Evolutionary conservation across 1,284 basidiomycete species (phyloP).

Genomic region (Cryptococcus sp.): DNA sequence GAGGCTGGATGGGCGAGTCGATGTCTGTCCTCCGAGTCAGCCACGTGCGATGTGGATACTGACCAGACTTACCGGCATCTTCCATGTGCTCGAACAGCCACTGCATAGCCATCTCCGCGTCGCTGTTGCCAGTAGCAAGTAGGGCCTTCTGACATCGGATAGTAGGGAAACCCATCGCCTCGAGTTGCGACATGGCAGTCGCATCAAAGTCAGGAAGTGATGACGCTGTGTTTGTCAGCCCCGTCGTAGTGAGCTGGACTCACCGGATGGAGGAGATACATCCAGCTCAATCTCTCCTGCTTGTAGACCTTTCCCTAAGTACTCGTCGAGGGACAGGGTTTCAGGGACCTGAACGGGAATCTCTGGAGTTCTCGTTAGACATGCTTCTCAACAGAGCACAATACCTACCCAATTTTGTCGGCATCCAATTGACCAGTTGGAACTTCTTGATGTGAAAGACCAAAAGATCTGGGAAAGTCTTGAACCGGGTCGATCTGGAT

Average conservation of each 20-base stretch:
- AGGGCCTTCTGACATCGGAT: constrained; percentile 85
- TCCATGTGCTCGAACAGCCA: constrained; percentile 97
- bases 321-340: constrained; percentile 66
- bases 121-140: constrained; percentile 78
- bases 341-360: constrained; percentile 79
- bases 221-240: constrained; percentile 37
- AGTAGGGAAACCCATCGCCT: constrained; percentile 84
- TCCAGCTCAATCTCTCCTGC: constrained; percentile 65
- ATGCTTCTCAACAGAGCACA: background rate
- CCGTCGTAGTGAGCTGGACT: too few relatives aligned
- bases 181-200: constrained; percentile 70
- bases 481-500: constrained; percentile 69
- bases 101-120: constrained; percentile 84
- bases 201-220: constrained; percentile 68
- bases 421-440: constrained; percentile 96
- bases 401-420: constrained; percentile 79
- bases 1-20: constrained; percentile 70
- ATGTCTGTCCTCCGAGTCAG: constrained; percentile 63
- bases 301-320: constrained; percentile 74
- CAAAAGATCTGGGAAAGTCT: constrained; percentile 85
- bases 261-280: constrained; percentile 62
- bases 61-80: constrained; percentile 67
- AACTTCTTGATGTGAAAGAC: constrained; percentile 93
- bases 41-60: constrained; percentile 4
- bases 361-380: constrained; percentile 58